Evolutionary conservation across 2,329 filamentous ascomycete species (phyloP), one percentile per base, ranked within the genome.

Genomic region (Penicillium fuscoglaucum): DNA sequence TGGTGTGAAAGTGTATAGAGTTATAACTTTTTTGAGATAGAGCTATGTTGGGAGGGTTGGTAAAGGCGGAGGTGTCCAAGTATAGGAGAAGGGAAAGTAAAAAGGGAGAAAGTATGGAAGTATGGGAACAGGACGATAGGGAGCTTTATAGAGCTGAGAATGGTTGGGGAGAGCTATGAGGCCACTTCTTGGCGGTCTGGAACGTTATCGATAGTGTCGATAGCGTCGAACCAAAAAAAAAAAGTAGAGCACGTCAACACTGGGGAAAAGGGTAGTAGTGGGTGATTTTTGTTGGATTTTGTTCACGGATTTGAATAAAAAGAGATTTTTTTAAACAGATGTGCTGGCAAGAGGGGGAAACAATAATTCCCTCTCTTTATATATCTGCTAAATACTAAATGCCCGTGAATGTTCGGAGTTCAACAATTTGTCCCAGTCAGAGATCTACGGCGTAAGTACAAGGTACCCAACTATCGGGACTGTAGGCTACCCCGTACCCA

Each of bases 131-230:
- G 46, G 53, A 57, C 35, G 51, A 63, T 39, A 43, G 51, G 43
- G 57, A 59, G 61, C 56, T 61, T 60, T 62, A 55, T 50, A 60
- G 55, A 58, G 46, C 53, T 44, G 47, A 44, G 53, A 69, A 66
- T 61, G 52, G 68, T 70, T 70, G 68, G 66, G 67, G 67, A 63
- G 57, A 64, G 65, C 59, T 64, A 64, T 64, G 63, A 59, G 63
- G 26, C 62, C 56, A 61, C 57, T 55, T 52, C 65, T 66, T 65
- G 62, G 64, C 60, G 63, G 61, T 61, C 57, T 66, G 60, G 60
- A 59, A 59, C 55, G 56, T 63, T 62, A 62, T 65, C 57, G 61
- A 60, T 61, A 61, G 53, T 37, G 31, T 65, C 57, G 61, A 60
- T 61, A 61, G 53, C 31, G 31, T 39, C 19, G 35, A 39, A 4